Base-by-base conservation (phyloP, 768 basidiomycete species). In the Crucibulum laeve region DNA sequence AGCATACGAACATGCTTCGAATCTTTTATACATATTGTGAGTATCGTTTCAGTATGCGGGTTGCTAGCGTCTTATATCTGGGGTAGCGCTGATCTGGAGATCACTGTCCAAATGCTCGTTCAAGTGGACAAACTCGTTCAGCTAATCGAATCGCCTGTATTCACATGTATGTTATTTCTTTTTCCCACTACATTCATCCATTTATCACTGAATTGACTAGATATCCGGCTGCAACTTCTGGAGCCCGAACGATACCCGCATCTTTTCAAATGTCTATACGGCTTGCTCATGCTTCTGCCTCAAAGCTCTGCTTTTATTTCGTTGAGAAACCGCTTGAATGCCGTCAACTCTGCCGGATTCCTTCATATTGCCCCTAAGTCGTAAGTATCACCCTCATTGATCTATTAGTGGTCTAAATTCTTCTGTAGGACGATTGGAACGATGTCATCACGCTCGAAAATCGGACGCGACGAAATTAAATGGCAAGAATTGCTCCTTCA, bases 91-190 rank as follows among this genome's bases (percentile, higher is more conserved):
- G 96, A 99, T 46, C 70, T 99, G 38, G 96, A 99, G 62, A 89
- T 98, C 52, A 98, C 95, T 2, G 95, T 98, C 7, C 81, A 82
- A 19, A 81, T 98, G 61, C 71, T 98, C 17, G 91, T 99, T 2
- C 96, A 99, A 55, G 85, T 98, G 14, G 96, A 98, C 67, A 97
- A 96, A 59, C 78, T 99, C 5, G 96, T 99, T 7, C 95, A 98
- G 60, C 74, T 99, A 1, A 94, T 99, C 47, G 96, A 99, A 61
- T 95, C 91, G 0, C 96, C 96, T 0, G 94, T 98, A 6, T 99
- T 99, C 61, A 99, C 96, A 40, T 96, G 96, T 93, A 55, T 57
- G 79, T 62, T 24, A 13, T 19, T 32, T 34, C 32, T 21, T 32
- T 17, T 15, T 32, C 6, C n/a, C n/a, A n/a, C n/a, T n/a, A 15